Percentiles rank a stretch among this genome's conserved stretches.
Evolutionary conservation across 1,139 yeast genomes (phyloP).

Genomic region (Blastobotrys malaysiensis): DNA sequence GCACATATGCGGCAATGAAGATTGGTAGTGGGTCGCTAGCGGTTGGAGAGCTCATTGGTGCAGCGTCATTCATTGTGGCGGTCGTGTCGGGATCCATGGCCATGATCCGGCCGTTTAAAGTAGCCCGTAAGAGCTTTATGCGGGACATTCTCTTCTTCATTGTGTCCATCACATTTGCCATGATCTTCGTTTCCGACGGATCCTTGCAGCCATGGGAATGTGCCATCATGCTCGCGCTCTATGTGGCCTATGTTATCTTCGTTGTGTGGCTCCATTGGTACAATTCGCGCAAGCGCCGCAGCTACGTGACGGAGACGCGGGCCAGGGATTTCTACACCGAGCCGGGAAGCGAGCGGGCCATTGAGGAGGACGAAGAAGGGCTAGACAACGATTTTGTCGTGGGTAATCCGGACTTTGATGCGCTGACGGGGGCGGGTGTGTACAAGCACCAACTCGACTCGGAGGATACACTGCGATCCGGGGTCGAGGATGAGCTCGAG

Average conservation of each 20-base stretch:
- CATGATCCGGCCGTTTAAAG: constrained; percentile 58
- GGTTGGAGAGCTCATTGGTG: constrained; percentile 81
- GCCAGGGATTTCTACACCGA: constrained; percentile 30
- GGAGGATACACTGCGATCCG: background rate
- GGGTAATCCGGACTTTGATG: constrained; percentile 5
- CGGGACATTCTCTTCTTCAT: constrained; percentile 55
- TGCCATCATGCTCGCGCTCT: constrained; percentile 44
- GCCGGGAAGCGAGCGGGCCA: constrained; percentile 21
- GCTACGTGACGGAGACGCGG: constrained; percentile 22
- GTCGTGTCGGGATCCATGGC: constrained; percentile 75
- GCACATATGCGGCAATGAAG: constrained; percentile 76
- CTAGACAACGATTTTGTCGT: constrained; percentile 7
- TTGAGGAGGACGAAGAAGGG: constrained; percentile 23
- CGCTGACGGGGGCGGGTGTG: constrained; percentile 2
- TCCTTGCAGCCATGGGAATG: constrained; percentile 44
- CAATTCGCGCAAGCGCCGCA: constrained; percentile 21
- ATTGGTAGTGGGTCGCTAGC: constrained; percentile 70
- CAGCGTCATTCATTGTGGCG: constrained; percentile 71
- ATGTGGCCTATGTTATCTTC: constrained; percentile 49
- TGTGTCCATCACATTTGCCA: constrained; percentile 41
- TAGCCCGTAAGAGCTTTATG: constrained; percentile 45
- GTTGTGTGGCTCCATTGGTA: constrained; percentile 42
- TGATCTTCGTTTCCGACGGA: constrained; percentile 43
- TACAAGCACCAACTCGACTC: constrained; percentile 1
- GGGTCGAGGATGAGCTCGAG: constrained; percentile 15